phyloP scores from a whole-genome alignment of 768 basidiomycete species.

The Leccinellum rugosiceps region DNA sequence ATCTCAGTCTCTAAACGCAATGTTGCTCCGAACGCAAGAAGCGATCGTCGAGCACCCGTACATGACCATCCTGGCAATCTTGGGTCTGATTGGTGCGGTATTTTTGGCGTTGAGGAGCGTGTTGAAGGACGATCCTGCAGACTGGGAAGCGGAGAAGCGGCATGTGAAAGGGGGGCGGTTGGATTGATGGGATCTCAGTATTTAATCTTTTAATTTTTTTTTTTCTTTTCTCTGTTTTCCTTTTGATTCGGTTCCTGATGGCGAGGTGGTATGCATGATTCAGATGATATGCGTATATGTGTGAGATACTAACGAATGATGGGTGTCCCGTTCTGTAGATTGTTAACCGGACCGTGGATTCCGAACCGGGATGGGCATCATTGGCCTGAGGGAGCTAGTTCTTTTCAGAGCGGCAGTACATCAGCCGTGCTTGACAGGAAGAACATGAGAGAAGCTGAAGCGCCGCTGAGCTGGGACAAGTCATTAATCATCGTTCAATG shows the following conservation, averaged over 20 bases:
- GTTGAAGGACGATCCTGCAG: constrained; percentile 14
- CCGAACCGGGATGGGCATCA: too few species aligned
- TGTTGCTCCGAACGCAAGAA: constrained; percentile 7
- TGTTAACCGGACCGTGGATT: too few species aligned
- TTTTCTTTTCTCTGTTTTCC: background rate
- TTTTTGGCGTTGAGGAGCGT: constrained; percentile 13
- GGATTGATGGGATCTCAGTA: constrained; percentile 17
- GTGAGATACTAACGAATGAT: background rate
- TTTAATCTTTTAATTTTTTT: background rate
- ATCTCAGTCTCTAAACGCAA: constrained; percentile 15
- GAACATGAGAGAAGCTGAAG: too few species aligned
- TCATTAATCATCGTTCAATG: too few species aligned
- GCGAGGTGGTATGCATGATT: background rate
- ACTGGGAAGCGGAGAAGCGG: constrained; percentile 15
- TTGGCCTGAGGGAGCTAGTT: too few species aligned
- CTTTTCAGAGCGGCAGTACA: too few species aligned
- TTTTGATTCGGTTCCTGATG: background rate
- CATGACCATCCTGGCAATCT: constrained; percentile 4
- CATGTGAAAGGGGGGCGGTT: constrained; percentile 19
- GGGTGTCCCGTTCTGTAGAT: background rate
- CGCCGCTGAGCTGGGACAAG: too few species aligned
- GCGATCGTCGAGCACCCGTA: constrained; percentile 22
- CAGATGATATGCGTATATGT: background rate
- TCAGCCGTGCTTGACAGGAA: too few species aligned
- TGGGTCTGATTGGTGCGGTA: constrained; percentile 6